Percentiles rank a stretch among this genome's conserved stretches.
Conservation (phyloP, 2,329 filamentous ascomycete species). For the Alternaria consortialis region DNA sequence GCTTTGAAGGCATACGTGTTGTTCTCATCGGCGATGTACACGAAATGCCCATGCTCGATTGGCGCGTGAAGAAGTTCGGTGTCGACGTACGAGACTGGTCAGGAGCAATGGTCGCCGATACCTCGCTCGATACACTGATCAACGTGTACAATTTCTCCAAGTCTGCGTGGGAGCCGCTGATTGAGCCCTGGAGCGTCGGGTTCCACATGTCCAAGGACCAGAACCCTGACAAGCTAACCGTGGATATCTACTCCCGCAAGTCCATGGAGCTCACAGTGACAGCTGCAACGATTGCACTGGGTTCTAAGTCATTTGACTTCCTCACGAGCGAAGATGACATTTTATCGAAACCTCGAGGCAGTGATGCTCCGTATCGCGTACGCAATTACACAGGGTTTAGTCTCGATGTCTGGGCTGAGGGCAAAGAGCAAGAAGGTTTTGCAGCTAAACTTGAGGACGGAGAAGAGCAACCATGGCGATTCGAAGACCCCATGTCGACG, state of each 20-base stretch:
- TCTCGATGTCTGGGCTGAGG: slow-evolving; percentile 78
- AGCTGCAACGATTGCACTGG: slow-evolving; percentile 89
- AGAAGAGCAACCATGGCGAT: slow-evolving; percentile 92
- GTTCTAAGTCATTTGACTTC: slow-evolving; percentile 92
- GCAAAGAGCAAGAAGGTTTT: slow-evolving; percentile 73
- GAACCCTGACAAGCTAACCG: slow-evolving; percentile 76
- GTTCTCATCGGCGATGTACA: slow-evolving; percentile 96
- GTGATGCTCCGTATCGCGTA: slow-evolving; percentile 91
- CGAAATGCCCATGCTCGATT: slow-evolving; percentile 92
- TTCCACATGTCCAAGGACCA: slow-evolving; percentile 84
- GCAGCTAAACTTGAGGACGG: slow-evolving; percentile 84
- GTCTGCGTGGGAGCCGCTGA: slow-evolving; percentile 94
- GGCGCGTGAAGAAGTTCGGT: slow-evolving; percentile 90
- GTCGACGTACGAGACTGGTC: slow-evolving; percentile 92
- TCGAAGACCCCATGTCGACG: slow-evolving; percentile 96
- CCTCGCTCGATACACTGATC: slow-evolving; percentile 89
- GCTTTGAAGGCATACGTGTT: slow-evolving; percentile 86
- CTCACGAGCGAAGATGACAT: slow-evolving; percentile 89
- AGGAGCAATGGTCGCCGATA: slow-evolving; percentile 83
- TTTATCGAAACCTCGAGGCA: slow-evolving; percentile 88
- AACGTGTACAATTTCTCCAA: slow-evolving; percentile 99
- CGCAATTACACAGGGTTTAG: slow-evolving; percentile 96
- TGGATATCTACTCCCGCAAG: slow-evolving; percentile 89
- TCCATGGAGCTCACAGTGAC: slow-evolving; percentile 92
- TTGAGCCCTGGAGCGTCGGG: slow-evolving; percentile 96